phyloP scores from a whole-genome alignment of 768 basidiomycete species.

The Termitomyces sp. region DNA sequence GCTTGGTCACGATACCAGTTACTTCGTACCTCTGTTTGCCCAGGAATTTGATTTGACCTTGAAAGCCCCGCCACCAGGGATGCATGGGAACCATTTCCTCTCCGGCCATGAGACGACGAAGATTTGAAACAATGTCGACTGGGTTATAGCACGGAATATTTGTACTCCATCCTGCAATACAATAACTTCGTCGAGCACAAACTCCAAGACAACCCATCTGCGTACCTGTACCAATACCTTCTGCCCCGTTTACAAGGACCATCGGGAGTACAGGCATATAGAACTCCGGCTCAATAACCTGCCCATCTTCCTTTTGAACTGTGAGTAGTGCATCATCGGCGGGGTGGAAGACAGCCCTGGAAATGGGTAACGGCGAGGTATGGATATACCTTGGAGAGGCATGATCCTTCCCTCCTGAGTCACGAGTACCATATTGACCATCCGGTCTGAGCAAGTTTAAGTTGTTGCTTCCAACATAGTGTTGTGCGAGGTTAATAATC shows the following conservation, averaged over 20 bases:
- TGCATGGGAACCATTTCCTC: constrained; percentile 83
- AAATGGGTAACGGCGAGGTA: constrained; percentile 71
- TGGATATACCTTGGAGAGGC: constrained; percentile 96
- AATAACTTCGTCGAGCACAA: neutral
- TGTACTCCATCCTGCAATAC: constrained; percentile 83
- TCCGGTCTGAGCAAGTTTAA: constrained; percentile 81
- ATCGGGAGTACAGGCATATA: constrained; percentile 89
- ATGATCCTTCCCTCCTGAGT: constrained; percentile 91
- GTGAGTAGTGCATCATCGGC: constrained; percentile 84
- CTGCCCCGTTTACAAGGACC: constrained; percentile 88
- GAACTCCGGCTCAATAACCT: constrained; percentile 86
- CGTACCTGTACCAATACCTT: constrained; percentile 95
- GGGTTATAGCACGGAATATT: constrained; percentile 91
- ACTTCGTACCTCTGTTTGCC: constrained; percentile 86
- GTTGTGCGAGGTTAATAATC: constrained; percentile 91
- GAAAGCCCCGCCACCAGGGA: constrained; percentile 98
- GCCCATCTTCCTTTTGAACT: constrained; percentile 81
- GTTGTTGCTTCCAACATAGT: constrained; percentile 95
- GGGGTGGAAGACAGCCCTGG: constrained; percentile 74
- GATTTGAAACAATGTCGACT: constrained; percentile 79
- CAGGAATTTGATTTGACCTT: constrained; percentile 76
- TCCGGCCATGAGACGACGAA: constrained; percentile 79
- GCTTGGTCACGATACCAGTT: constrained; percentile 64
- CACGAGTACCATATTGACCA: constrained; percentile 96
- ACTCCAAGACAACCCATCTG: neutral